Evolutionary conservation across 805 yeast genomes (phyloP), one percentile per base, ranked within the genome.

Genomic region (Wickerhamiella sergipiensis): DNA sequence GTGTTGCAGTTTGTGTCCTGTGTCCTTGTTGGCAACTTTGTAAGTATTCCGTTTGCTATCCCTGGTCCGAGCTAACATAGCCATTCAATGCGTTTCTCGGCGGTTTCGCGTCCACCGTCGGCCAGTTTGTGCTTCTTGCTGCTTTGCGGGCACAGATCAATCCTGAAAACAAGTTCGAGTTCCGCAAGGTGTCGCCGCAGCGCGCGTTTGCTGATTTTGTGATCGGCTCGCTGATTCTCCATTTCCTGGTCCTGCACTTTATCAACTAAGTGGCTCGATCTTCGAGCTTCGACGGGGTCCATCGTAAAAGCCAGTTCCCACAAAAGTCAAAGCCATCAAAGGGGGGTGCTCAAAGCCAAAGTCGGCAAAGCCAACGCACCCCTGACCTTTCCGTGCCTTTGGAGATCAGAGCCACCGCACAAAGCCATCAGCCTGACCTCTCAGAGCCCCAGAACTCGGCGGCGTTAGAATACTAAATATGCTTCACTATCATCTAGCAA

Each of bases 21-120:
- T 57, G 58, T 81, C 43, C 54, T 87, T 13, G 78, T 88, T 45
- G 95, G 97, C 38, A 86, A 79, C 60, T 92, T 83, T 58, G 70
- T 66, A 59, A 53, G 70, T 61, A 43, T n/a, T 13, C 45, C 31
- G n/a, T n/a, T n/a, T n/a, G n/a, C n/a, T n/a, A n/a, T n/a, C n/a
- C 26, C 26, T 24, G 26, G 5, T 24, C 26, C 8, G 26, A 24
- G 15, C 36, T 40, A 46, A 38, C 19, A 29, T 48, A 67, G 76
- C 99, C 99, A 17, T 92, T 92, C 76, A 92, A 92, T 68, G 97
- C 96, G 22, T 92, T 92, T 64, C 74, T 92, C 53, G 90, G 95
- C 19, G 97, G 97, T 1, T 92, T 92, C 64, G 77, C 83, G 50
- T 72, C 87, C 21, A 85, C 97, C 45, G 97, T 92, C 48, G 97